A percentile compares a stretch with the other conserved stretches of the same genome.
These are phyloP conservation scores for Debaryomycetaceae sp. DNA, from an alignment of 1,139 yeast genomes.

Conservation along the genomic window DNA sequence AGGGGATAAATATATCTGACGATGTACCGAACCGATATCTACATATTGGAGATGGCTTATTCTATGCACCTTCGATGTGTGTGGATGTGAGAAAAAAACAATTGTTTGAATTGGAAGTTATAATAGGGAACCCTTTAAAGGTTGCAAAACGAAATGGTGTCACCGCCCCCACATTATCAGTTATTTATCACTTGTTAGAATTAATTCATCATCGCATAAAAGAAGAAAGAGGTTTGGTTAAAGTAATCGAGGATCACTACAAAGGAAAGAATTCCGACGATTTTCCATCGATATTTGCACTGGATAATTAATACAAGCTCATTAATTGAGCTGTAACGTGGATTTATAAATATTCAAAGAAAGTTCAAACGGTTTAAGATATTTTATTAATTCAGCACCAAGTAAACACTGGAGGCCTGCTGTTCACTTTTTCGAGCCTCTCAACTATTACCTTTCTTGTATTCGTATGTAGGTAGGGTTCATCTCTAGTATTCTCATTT, in stretches of 20 bases:
- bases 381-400: conserved; percentile 46
- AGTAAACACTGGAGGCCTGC: conserved; percentile 64
- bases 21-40: conserved; percentile 46
- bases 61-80: conserved; percentile 71
- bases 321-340: not conserved
- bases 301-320: conserved; percentile 1
- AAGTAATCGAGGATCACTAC: conserved; percentile 25
- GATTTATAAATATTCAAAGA: too few relatives aligned
- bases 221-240: conserved; percentile 48
- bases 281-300: conserved; percentile 22
- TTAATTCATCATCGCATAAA: conserved; percentile 58
- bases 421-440: conserved; percentile 52
- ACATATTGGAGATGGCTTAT: conserved; percentile 59
- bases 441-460: conserved; percentile 56
- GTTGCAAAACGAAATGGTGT: conserved; percentile 55
- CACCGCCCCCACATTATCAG: conserved; percentile 53
- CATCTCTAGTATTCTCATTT: conserved; percentile 6
- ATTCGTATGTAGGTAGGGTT: conserved; percentile 15
- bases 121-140: conserved; percentile 67
- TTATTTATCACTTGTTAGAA: conserved; percentile 55
- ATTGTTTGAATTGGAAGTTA: conserved; percentile 67
- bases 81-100: conserved; percentile 69
- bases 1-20: conserved; percentile 52
- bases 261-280: conserved; percentile 26
- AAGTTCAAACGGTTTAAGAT: too few relatives aligned